Evolutionary conservation across 306 rosid genomes (phyloP).

Genomic region (Quercus rubra): DNA sequence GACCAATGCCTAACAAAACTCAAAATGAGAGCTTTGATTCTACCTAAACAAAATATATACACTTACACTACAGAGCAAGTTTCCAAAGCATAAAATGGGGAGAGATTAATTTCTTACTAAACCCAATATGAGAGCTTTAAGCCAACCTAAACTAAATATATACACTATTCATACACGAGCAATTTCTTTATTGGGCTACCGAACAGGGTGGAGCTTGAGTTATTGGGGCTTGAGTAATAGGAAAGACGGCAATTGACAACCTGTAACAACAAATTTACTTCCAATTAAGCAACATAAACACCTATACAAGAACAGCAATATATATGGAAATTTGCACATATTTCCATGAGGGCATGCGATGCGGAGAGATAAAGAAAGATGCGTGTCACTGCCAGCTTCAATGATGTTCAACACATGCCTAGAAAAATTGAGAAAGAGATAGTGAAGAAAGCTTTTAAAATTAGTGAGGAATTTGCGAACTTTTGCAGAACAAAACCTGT

Average conservation of each 20-base stretch:
- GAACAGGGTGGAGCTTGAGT: slow-evolving; percentile 22
- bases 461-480: too few species aligned
- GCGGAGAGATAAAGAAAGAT: too few species aligned
- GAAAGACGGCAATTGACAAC: slow-evolving; percentile 1
- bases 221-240: slow-evolving; percentile 3
- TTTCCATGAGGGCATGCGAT: too few species aligned
- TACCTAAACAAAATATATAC: neutral
- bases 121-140: neutral
- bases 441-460: too few species aligned
- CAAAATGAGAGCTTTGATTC: neutral
- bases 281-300: neutral
- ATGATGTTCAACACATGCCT: too few species aligned
- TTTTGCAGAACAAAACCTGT: too few species aligned
- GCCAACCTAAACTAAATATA: neutral
- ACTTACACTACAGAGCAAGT: neutral
- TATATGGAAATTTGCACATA: neutral
- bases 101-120: neutral
- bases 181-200: slow-evolving; percentile 16
- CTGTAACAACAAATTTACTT: slow-evolving; percentile 23
- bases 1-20: neutral
- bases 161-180: neutral
- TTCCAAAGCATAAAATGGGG: neutral
- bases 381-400: too few species aligned
- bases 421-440: too few species aligned
- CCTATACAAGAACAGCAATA: too few species aligned